Conservation (phyloP, 257 asterid genomes). For the Nicotiana attenuata region DNA sequence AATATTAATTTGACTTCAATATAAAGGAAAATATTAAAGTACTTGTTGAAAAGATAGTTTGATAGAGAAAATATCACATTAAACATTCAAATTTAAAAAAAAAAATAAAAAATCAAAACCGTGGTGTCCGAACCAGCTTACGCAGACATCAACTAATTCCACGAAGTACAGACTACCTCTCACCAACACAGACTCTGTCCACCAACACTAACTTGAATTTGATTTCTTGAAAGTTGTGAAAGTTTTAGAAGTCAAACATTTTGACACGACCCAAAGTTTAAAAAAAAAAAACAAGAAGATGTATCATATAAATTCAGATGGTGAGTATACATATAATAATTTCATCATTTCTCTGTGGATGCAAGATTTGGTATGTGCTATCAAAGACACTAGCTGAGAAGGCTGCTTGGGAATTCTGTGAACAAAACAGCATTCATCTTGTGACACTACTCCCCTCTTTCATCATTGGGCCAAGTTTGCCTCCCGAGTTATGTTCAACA, state of each 20-base stretch:
- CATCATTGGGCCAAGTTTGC: conserved; percentile 74
- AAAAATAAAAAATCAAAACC: no score
- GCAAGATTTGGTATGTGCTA: conserved; percentile 68
- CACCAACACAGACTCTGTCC: no score
- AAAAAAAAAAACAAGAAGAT: neutral
- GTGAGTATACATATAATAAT: neutral
- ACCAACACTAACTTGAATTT: neutral
- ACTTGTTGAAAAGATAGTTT: no score
- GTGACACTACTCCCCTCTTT: conserved; percentile 71
- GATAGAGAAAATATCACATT: no score
- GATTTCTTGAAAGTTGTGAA: neutral
- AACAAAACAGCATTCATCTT: conserved; percentile 51
- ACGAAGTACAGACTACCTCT: no score
- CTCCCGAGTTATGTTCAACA: conserved; percentile 56
- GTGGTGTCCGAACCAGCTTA: no score
- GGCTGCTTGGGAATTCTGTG: conserved; percentile 87
- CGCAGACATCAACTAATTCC: no score
- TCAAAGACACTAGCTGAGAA: conserved; percentile 87
- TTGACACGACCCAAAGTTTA: neutral
- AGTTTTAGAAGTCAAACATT: neutral
- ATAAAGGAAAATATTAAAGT: no score
- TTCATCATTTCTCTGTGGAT: neutral
- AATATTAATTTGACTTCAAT: no score
- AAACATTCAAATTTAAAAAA: no score
- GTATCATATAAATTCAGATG: neutral